A percentile compares a stretch with the other conserved stretches of the same genome.
phyloP scores from a whole-genome alignment of 1,139 yeast genomes.

The Groenewaldozyma auringiensis region DNA sequence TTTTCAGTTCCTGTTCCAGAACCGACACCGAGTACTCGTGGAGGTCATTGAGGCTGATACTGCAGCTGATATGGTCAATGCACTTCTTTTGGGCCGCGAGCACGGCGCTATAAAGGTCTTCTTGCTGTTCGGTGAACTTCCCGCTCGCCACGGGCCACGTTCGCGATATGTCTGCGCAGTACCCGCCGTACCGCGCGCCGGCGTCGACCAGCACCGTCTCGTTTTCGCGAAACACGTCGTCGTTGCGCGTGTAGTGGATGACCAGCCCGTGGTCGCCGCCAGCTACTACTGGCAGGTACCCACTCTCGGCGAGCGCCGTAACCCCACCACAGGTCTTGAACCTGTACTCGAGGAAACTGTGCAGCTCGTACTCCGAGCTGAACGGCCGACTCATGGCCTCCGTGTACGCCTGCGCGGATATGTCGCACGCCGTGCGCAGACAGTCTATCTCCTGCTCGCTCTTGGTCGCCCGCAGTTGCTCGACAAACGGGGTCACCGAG shows the following conservation, averaged over 20 bases:
- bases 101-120: slow-evolving; percentile 82
- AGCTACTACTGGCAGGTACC: slow-evolving; percentile 95
- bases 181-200: slow-evolving; percentile 89
- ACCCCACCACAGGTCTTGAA: slow-evolving; percentile 87
- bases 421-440: slow-evolving; percentile 75
- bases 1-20: slow-evolving; percentile 56
- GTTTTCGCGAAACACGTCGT: slow-evolving; percentile 62
- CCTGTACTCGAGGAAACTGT: slow-evolving; percentile 74
- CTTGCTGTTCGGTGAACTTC: slow-evolving; percentile 68
- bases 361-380: slow-evolving; percentile 65
- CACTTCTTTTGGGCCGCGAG: slow-evolving; percentile 74
- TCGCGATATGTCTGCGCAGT: slow-evolving; percentile 90
- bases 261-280: slow-evolving; percentile 81
- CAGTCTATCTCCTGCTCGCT: slow-evolving; percentile 67
- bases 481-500: slow-evolving; percentile 35
- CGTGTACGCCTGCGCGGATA: slow-evolving; percentile 77
- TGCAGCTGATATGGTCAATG: slow-evolving; percentile 53
- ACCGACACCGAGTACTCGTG: slow-evolving; percentile 60
- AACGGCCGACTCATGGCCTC: slow-evolving; percentile 60
- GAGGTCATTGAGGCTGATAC: slow-evolving; percentile 60
- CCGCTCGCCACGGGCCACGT: slow-evolving; percentile 81
- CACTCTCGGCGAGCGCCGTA: slow-evolving; percentile 40
- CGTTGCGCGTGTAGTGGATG: slow-evolving; percentile 86
- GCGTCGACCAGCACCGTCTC: slow-evolving; percentile 93
- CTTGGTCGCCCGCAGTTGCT: slow-evolving; percentile 59